A percentile compares a stretch with the other conserved stretches of the same genome.
Evolutionary conservation across 495 filamentous ascomycete species (phyloP).

Genomic region (Talaromyces wortmannii): DNA sequence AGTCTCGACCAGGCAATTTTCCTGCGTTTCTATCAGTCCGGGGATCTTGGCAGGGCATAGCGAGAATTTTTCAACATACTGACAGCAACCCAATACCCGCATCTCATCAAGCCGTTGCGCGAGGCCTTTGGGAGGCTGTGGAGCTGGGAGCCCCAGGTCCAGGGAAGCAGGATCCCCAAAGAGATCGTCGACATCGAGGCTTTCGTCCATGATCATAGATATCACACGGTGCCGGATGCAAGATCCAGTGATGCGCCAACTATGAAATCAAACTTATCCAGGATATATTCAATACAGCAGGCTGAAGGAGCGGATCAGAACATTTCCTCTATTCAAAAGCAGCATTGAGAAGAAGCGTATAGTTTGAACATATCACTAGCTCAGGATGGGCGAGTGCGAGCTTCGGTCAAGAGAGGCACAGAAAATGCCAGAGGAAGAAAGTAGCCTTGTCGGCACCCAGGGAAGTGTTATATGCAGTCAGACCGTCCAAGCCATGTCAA

Average conservation of each 20-base stretch:
- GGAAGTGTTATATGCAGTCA: too few species aligned
- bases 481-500: too few species aligned
- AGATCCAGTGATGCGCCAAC: neutral
- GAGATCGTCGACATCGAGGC: constrained; percentile 65
- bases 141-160: constrained; percentile 44
- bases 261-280: neutral
- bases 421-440: too few species aligned
- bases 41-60: neutral
- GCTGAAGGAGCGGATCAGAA: neutral
- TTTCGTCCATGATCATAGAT: constrained; percentile 60
- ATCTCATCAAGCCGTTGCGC: constrained; percentile 73
- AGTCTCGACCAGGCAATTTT: constrained; percentile 83
- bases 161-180: constrained; percentile 61
- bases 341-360: neutral
- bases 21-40: constrained; percentile 36
- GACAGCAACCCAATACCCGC: constrained; percentile 69
- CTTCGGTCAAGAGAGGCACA: too few species aligned
- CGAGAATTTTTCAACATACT: constrained; percentile 48
- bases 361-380: too few species aligned
- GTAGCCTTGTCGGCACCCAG: too few species aligned
- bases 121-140: constrained; percentile 56
- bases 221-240: constrained; percentile 11
- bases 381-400: too few species aligned
- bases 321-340: neutral
- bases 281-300: neutral